Conservation (phyloP, 345 rosid species). For the thale cress (Arabidopsis thaliana) region DNA sequence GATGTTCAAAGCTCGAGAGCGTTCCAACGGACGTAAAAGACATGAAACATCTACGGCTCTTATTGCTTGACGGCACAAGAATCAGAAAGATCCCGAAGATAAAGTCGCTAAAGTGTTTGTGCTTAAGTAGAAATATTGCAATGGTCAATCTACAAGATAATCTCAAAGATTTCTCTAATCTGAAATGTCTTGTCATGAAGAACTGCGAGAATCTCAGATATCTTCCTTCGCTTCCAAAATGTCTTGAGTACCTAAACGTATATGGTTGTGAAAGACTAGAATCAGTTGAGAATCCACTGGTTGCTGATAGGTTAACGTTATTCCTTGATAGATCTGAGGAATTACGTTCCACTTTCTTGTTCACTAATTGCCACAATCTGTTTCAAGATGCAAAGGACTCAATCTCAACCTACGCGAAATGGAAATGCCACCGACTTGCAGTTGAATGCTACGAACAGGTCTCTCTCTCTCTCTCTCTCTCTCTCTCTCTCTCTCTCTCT, state of each 20-base stretch:
- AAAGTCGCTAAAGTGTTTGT: neutral
- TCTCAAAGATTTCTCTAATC: neutral
- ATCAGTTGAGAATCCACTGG: neutral
- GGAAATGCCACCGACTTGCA: conserved; percentile 19
- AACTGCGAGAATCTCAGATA: neutral
- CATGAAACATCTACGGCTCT: conserved; percentile 12
- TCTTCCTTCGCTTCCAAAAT: conserved; percentile 10
- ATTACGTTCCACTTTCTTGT: neutral
- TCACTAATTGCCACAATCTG: conserved; percentile 19
- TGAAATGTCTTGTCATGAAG: conserved; percentile 20
- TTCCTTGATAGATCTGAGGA: no score
- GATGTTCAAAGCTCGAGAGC: conserved; percentile 13
- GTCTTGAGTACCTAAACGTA: conserved; percentile 2
- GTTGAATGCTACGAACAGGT: conserved; percentile 12
- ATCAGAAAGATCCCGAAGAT: neutral
- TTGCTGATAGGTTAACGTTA: no score
- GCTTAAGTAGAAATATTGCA: conserved; percentile 1
- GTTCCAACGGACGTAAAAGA: neutral
- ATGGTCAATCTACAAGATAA: neutral
- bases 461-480: neutral
- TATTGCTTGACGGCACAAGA: conserved; percentile 16
- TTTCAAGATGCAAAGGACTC: conserved; percentile 9
- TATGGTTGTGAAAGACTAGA: conserved; percentile 2
- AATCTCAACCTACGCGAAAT: conserved; percentile 20
- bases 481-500: neutral